phyloP scores from a whole-genome alignment of 192 early-diverging fungal genomes.

The Chytriomyces hyalinus region DNA sequence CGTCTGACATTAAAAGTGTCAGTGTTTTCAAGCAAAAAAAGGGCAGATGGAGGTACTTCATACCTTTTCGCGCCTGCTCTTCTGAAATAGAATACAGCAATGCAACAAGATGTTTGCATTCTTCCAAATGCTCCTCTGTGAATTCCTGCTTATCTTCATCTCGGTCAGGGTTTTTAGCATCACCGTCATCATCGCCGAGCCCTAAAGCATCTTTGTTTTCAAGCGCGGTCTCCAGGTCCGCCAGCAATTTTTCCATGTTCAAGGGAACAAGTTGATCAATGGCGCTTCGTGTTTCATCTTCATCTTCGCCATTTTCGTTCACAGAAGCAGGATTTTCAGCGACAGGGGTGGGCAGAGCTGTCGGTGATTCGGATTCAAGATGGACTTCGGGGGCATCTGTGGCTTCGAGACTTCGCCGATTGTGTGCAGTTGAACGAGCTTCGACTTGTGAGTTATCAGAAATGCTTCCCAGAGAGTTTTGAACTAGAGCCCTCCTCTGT shows the following conservation, averaged over 20 bases:
- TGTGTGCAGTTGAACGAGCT: too few species aligned
- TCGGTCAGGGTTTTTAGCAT: conserved; percentile 18
- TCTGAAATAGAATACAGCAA: conserved; percentile 86
- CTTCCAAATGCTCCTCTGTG: conserved; percentile 37
- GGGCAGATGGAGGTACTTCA: neutral
- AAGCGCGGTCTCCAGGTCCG: conserved; percentile 9
- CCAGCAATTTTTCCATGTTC: conserved; percentile 18
- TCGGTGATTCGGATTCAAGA: too few species aligned
- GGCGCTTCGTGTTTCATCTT: neutral
- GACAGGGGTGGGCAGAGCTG: too few species aligned
- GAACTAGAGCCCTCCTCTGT: too few species aligned
- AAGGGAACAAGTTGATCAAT: neutral
- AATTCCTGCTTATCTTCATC: conserved; percentile 25
- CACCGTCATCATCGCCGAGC: conserved; percentile 19
- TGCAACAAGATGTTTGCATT: conserved; percentile 73
- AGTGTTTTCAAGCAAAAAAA: neutral
- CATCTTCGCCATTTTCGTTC: neutral
- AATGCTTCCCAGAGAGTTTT: too few species aligned
- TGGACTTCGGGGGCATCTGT: too few species aligned
- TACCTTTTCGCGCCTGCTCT: conserved; percentile 85
- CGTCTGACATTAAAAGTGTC: conserved; percentile 40
- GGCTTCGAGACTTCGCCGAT: too few species aligned
- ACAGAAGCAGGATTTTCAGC: too few species aligned
- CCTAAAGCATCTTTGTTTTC: neutral
- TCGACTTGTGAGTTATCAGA: too few species aligned